Conservation (phyloP, 192 early-diverging fungal genomes). For the Phlyctochytrium arcticum region DNA sequence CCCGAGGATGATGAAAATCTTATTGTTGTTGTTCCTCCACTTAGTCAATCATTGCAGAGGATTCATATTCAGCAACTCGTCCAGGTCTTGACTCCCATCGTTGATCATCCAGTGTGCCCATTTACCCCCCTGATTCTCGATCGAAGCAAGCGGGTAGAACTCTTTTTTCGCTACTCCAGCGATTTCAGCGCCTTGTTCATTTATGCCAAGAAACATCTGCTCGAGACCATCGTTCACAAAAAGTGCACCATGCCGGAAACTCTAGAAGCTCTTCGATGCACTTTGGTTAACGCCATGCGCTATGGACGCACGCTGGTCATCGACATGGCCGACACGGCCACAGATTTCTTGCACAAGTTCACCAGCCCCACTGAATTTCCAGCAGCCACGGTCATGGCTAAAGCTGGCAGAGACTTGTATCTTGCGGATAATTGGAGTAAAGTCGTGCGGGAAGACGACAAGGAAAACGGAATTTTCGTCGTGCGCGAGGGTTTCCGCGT, state of each 20-base stretch:
- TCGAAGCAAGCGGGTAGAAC: slow-evolving; percentile 27
- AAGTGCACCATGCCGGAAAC: slow-evolving; percentile 17
- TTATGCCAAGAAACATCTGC: slow-evolving; percentile 32
- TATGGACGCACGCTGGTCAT: slow-evolving; percentile 33
- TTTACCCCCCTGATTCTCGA: slow-evolving; percentile 41
- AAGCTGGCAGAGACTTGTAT: slow-evolving; percentile 14
- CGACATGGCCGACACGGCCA: slow-evolving; percentile 27
- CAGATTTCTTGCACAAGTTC: slow-evolving; percentile 29
- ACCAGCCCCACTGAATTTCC: slow-evolving; percentile 24
- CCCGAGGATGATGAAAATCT: no score
- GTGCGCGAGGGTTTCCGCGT: slow-evolving; percentile 24
- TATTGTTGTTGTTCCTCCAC: no score
- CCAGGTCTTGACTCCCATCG: slow-evolving; percentile 1
- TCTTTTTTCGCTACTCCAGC: slow-evolving; percentile 34
- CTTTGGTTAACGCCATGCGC: slow-evolving; percentile 29
- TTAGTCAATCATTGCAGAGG: not conserved
- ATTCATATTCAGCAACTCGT: not conserved
- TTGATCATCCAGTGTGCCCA: slow-evolving; percentile 16
- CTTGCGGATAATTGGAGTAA: slow-evolving; percentile 8
- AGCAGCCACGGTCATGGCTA: slow-evolving; percentile 3
- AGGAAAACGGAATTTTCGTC: slow-evolving; percentile 24
- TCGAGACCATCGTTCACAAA: slow-evolving; percentile 29
- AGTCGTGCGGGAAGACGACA: slow-evolving; percentile 20
- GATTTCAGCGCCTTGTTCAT: slow-evolving; percentile 30
- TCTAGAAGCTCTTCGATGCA: slow-evolving; percentile 18